phyloP scores from a whole-genome alignment of 1,139 yeast genomes.

The Eremothecium gossypii region DNA sequence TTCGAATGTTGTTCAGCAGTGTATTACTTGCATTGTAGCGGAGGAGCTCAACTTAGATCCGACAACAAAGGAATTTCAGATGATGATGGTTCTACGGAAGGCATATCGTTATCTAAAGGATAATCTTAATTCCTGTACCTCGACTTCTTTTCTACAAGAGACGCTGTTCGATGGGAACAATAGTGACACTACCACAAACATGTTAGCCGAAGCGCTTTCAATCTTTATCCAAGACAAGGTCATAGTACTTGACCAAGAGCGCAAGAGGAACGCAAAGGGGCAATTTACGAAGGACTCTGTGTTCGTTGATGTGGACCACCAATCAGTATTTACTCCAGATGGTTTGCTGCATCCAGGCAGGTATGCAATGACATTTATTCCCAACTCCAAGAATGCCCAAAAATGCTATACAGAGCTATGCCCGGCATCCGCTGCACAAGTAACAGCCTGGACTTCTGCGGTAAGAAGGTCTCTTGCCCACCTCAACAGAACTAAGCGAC shows the following conservation, averaged over 20 bases:
- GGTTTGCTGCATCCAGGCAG: constrained; percentile 12
- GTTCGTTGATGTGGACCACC: constrained; percentile 16
- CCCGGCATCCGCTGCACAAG: constrained; percentile 15
- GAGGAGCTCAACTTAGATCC: constrained; percentile 11
- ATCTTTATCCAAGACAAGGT: constrained; percentile 19
- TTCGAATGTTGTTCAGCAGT: constrained; percentile 12
- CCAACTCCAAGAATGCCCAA: constrained; percentile 14
- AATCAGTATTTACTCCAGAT: constrained; percentile 13
- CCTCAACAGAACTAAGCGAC: not conserved
- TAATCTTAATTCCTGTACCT: constrained; percentile 16
- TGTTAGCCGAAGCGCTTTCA: constrained; percentile 18
- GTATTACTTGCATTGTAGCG: constrained; percentile 27
- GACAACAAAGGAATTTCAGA: constrained; percentile 14
- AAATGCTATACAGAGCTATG: constrained; percentile 16
- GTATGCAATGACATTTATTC: constrained; percentile 13
- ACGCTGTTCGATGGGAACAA: constrained; percentile 12
- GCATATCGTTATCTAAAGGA: constrained; percentile 19
- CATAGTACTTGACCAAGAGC: constrained; percentile 13
- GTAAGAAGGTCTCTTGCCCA: constrained; percentile 7
- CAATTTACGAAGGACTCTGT: constrained; percentile 9
- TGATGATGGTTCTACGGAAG: constrained; percentile 27
- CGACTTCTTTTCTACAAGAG: constrained; percentile 12
- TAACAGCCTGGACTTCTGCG: constrained; percentile 17
- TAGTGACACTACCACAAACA: constrained; percentile 9
- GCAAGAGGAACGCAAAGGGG: constrained; percentile 8